Percentiles rank a stretch among this genome's conserved stretches.
These are phyloP conservation scores for Glaciozyma martinii DNA, from an alignment of 768 basidiomycete species.

Conservation along the genomic window DNA sequence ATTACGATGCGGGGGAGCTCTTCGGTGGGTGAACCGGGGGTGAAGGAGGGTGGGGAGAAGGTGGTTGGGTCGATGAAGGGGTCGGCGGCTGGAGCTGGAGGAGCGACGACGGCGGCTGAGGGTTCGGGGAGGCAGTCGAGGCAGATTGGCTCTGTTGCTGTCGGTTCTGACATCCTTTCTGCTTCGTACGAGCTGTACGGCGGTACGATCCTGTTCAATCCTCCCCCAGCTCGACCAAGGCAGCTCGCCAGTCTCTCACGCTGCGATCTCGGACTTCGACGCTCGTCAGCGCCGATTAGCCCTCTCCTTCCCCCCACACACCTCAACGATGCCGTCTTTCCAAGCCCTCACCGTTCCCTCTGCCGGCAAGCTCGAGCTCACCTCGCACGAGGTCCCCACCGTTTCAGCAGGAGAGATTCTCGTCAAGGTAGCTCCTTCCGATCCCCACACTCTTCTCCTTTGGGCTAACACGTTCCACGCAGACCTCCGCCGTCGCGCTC, in stretches of 20 bases:
- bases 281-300: too few relatives aligned
- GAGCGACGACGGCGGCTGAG: neutral
- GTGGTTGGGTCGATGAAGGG: conserved; percentile 28
- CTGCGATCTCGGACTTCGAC: too few relatives aligned
- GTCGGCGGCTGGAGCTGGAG: neutral
- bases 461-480: too few relatives aligned
- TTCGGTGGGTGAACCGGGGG: neutral
- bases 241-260: too few relatives aligned
- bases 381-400: neutral
- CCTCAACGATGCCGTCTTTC: too few relatives aligned
- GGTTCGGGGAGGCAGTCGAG: neutral
- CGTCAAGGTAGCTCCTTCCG: conserved; percentile 1
- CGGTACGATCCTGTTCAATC: too few relatives aligned
- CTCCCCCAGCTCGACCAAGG: too few relatives aligned
- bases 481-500: conserved; percentile 9
- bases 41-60: conserved; percentile 16
- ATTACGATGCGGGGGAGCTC: conserved; percentile 37
- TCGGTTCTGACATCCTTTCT: too few relatives aligned
- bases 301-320: too few relatives aligned
- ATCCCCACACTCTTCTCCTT: too few relatives aligned
- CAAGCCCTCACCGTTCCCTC: conserved; percentile 1
- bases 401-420: conserved; percentile 2
- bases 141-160: too few relatives aligned
- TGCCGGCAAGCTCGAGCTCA: conserved; percentile 1
- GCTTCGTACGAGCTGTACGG: too few relatives aligned